phyloP scores from a whole-genome alignment of 1,139 yeast genomes.

The Saccharomycopsis phalli region DNA sequence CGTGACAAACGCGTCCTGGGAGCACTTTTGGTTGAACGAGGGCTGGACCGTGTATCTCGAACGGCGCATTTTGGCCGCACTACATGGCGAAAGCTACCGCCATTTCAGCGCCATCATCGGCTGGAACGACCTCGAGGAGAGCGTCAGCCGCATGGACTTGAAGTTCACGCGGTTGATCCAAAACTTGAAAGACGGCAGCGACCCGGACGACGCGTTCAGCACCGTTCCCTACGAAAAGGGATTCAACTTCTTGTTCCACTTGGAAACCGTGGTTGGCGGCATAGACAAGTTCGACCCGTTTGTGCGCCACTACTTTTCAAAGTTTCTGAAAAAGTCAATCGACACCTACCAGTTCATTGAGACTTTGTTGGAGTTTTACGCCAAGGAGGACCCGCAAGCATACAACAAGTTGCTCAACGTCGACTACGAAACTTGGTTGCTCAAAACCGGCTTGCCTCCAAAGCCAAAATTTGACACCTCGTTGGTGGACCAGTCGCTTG shows the following conservation, averaged over 20 bases:
- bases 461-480: conserved; percentile 73
- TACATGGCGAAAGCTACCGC: conserved; percentile 70
- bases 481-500: conserved; percentile 64
- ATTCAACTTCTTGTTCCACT: conserved; percentile 62
- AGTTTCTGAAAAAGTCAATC: conserved; percentile 59
- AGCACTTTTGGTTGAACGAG: conserved; percentile 90
- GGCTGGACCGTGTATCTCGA: conserved; percentile 95
- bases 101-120: conserved; percentile 83
- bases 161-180: conserved; percentile 63
- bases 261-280: conserved; percentile 64
- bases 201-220: conserved; percentile 87
- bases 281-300: conserved; percentile 59
- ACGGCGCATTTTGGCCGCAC: conserved; percentile 67
- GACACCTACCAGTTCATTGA: conserved; percentile 79
- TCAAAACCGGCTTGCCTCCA: conserved; percentile 79
- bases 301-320: conserved; percentile 66
- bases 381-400: conserved; percentile 28
- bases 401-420: conserved; percentile 45
- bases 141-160: conserved; percentile 53
- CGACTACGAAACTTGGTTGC: conserved; percentile 84
- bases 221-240: conserved; percentile 92
- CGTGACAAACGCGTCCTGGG: conserved; percentile 87
- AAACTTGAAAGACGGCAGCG: conserved; percentile 52
- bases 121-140: conserved; percentile 69
- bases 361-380: conserved; percentile 54